Evolutionary conservation across 2,329 filamentous ascomycete species (phyloP), one percentile per base, ranked within the genome.

Genomic region (Ophiocordyceps australis): DNA sequence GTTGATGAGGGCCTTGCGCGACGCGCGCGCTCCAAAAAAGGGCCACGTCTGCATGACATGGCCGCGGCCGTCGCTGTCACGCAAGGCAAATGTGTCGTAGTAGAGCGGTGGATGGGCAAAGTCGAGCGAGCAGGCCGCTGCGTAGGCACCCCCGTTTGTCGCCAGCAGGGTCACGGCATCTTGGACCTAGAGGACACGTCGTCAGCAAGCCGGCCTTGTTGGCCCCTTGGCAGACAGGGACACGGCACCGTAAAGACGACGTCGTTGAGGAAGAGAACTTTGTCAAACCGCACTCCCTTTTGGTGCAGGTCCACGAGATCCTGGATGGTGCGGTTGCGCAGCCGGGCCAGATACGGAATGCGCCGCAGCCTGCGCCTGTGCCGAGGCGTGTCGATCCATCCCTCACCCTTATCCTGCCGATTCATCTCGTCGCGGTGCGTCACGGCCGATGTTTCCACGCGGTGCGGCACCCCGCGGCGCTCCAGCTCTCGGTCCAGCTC

Each of bases 261-360:
- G 37, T 74, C 69, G 34, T 74, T 74, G 20, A 75, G 42, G 38
- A 71, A 74, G 14, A 75, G 42, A 12, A 75, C 52, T 37, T 57
- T 65, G 35, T 73, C 67, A 38, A 71, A 59, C 8, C 35, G 50
- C n/a, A 55, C 44, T 4, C 67, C 69, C 27, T 59, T 43, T 13
- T 50, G 46, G 8, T 52, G 43, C 23, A 74, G 40, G 12, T 60
- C 54, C 16, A 59, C 41, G 33, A 81, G 40, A 7, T 73, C 70
- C 31, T 62, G 45, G 35, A 82, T 46, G n/a, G 64, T 66, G 34
- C 52, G 45, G 43, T 83, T 82, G 21, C 77, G 59, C 30, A 77
- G 38, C 15, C 50, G 57, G 2, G 77, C 62, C 13, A 82, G 51
- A 41, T 74, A 80, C 2, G 74, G 74, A 32, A 82, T 80, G 13